These are phyloP conservation scores for Pleochaeta shiraiana DNA, from an alignment of 2,329 filamentous ascomycete species.

Conservation along the genomic window DNA sequence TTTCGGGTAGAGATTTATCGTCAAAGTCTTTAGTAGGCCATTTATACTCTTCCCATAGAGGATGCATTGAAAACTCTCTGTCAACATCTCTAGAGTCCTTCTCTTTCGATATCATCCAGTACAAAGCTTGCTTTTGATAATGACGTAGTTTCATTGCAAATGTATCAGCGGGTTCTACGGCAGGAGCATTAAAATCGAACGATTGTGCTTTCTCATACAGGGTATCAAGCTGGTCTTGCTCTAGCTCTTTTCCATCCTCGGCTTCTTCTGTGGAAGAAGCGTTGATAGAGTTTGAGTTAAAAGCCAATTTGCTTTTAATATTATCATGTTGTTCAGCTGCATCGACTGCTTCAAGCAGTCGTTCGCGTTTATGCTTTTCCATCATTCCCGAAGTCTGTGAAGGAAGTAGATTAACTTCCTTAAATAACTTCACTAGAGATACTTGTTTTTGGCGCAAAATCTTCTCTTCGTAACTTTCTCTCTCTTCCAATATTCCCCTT, in stretches of 20 bases:
- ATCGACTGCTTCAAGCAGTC: slow-evolving; percentile 51
- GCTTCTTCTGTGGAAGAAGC: slow-evolving; percentile 33
- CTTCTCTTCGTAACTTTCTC: slow-evolving; percentile 71
- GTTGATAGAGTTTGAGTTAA: slow-evolving; percentile 8
- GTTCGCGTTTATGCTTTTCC: slow-evolving; percentile 61
- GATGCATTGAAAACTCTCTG: slow-evolving; percentile 73
- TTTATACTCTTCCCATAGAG: slow-evolving; percentile 85
- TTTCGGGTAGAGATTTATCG: slow-evolving; percentile 45
- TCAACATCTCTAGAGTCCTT: slow-evolving; percentile 47
- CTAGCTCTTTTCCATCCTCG: slow-evolving; percentile 77
- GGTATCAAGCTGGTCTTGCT: slow-evolving; percentile 86
- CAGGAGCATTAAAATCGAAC: slow-evolving; percentile 83
- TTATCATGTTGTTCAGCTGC: slow-evolving; percentile 50
- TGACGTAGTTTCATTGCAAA: slow-evolving; percentile 71
- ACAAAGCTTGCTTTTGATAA: slow-evolving; percentile 84
- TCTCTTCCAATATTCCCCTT: slow-evolving; percentile 57
- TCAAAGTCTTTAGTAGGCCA: slow-evolving; percentile 83
- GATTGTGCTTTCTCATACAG: slow-evolving; percentile 92
- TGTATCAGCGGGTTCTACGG: slow-evolving; percentile 58
- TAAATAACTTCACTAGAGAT: slow-evolving; percentile 67
- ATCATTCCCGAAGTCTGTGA: slow-evolving; percentile 51
- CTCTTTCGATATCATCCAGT: slow-evolving; percentile 96
- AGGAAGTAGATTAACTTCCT: slow-evolving; percentile 69
- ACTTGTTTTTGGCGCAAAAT: slow-evolving; percentile 67
- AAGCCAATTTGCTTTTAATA: slow-evolving; percentile 22